Evolutionary conservation across 768 basidiomycete species (phyloP), one percentile per base, ranked within the genome.

Genomic region (Lactarius deliciosus): DNA sequence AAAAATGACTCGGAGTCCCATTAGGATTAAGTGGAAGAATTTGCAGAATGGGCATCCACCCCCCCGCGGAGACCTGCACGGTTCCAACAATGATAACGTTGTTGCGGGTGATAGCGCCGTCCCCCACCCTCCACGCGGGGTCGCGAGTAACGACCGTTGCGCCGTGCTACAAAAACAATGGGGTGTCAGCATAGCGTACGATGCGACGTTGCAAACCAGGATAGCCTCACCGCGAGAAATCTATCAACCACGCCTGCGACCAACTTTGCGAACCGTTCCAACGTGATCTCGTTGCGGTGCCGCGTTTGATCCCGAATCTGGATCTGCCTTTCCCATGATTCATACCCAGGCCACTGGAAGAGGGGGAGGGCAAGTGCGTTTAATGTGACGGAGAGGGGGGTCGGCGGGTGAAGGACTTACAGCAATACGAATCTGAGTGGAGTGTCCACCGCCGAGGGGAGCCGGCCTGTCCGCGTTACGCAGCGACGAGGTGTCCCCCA

Each of bases 31-130:
- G n/a, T 16, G 8, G 16, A 56, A 25, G 28, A 20, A 66, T 15
- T 28, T 68, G 68, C 15, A 68, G n/a, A 28, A 68, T 68, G 4
- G 68, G 68, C 68, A 68, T 68, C 68, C 68, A 68, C 18, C 68
- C 64, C 1, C 68, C 68, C 1, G 68, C 65, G 20, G 68, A 68
- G 41, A 68, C 68, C 16, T 68, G 68, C 18, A 68, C 68, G 18
- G 64, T 58, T 1, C 68, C 68, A 5, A 68, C 68, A 3, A 68
- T 22, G 11, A 57, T 50, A 6, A 66, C 58, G 16, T 65, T 13
- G 32, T 68, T 16, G n/a, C 56, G 60, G 10, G n/a, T 68, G 55
- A 68, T 65, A 1, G 20, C 64, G 3, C 28, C 55, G 1, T 11
- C 1, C 20, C 64, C 68, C 9, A 68, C 40, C 36, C 38, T 41